phyloP scores from a whole-genome alignment of 352 stramenopile species.

The Phytophthora tentaculata region DNA sequence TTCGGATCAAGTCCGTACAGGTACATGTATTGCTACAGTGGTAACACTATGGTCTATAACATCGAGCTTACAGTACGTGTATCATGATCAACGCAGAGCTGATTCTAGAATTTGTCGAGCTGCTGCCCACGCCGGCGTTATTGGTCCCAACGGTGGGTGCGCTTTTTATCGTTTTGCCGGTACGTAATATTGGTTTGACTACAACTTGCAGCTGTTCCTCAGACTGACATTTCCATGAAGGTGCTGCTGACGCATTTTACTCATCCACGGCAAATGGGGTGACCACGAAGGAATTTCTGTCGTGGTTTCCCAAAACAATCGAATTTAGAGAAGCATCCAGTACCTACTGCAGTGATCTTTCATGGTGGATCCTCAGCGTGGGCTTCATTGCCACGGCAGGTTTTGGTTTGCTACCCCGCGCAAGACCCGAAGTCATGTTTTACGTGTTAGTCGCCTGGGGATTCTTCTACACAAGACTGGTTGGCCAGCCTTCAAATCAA shows the following conservation, averaged over 20 bases:
- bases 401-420: slow-evolving; percentile 56
- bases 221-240: slow-evolving; percentile 22
- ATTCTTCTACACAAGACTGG: slow-evolving; percentile 76
- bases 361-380: slow-evolving; percentile 68
- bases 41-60: no score
- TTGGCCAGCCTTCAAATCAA: slow-evolving; percentile 63
- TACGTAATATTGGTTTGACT: slow-evolving; percentile 14
- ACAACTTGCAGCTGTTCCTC: neutral
- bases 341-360: slow-evolving; percentile 71
- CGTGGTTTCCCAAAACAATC: slow-evolving; percentile 87
- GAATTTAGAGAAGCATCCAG: slow-evolving; percentile 69
- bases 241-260: slow-evolving; percentile 52
- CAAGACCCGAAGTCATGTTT: slow-evolving; percentile 54
- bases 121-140: slow-evolving; percentile 77
- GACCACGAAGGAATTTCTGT: slow-evolving; percentile 50
- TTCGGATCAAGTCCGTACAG: slow-evolving; percentile 75
- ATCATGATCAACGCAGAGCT: slow-evolving; percentile 35
- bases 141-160: slow-evolving; percentile 73
- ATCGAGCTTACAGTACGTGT: neutral
- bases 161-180: slow-evolving; percentile 65
- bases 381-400: slow-evolving; percentile 47
- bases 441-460: slow-evolving; percentile 63
- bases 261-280: slow-evolving; percentile 61
- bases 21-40: no score
- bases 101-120: slow-evolving; percentile 85